phyloP scores from a whole-genome alignment of 768 basidiomycete species.

The Boletus bicolor region DNA sequence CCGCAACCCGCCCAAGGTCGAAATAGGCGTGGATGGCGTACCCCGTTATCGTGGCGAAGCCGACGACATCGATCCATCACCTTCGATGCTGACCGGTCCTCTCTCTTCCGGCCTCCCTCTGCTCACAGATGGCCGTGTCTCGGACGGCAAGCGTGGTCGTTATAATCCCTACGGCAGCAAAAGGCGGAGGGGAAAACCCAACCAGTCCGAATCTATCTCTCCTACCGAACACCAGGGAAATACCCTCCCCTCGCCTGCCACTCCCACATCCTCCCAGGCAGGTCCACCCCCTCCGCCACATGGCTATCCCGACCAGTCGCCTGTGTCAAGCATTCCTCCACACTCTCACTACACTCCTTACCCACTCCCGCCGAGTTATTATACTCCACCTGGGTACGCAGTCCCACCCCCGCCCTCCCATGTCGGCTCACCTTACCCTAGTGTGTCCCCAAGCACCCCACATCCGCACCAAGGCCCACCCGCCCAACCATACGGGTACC shows the following conservation, averaged over 20 bases:
- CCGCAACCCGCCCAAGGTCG: conserved; percentile 84
- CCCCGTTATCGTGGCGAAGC: conserved; percentile 82
- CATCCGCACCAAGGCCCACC: conserved; percentile 24
- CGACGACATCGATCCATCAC: conserved; percentile 58
- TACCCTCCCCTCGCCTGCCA: conserved; percentile 28
- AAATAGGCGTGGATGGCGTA: conserved; percentile 78
- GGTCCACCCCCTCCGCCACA: conserved; percentile 23
- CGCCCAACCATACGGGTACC: conserved; percentile 25
- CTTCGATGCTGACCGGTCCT: conserved; percentile 39
- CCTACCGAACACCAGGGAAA: conserved; percentile 29
- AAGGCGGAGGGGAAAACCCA: conserved; percentile 37
- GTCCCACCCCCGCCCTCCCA: neutral
- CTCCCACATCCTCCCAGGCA: conserved; percentile 28
- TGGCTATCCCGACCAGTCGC: conserved; percentile 28
- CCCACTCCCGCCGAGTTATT: conserved; percentile 32
- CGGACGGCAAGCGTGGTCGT: conserved; percentile 45
- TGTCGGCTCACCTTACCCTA: conserved; percentile 16
- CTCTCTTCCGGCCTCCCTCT: conserved; percentile 48
- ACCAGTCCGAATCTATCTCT: conserved; percentile 27
- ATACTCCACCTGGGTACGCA: conserved; percentile 28
- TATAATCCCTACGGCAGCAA: conserved; percentile 44
- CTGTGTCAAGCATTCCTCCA: conserved; percentile 23
- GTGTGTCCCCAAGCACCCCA: conserved; percentile 20
- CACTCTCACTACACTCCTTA: conserved; percentile 34
- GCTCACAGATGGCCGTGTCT: conserved; percentile 43